Conservation (phyloP, 2,329 filamentous ascomycete genomes). For the Rhynchosporium agropyri region DNA sequence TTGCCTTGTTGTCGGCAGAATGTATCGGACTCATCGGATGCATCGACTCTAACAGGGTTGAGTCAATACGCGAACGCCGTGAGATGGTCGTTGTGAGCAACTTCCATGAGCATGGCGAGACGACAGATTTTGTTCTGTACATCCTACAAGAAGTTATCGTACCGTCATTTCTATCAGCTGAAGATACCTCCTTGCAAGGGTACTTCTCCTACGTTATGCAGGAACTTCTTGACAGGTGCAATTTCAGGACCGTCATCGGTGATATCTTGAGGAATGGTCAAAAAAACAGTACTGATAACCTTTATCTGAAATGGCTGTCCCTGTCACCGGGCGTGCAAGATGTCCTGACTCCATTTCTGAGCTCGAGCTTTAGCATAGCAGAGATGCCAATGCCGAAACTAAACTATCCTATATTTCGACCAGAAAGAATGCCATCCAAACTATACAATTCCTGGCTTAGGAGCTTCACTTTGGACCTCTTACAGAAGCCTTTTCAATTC, state of each 20-base stretch:
- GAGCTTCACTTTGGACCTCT: slow-evolving; percentile 76
- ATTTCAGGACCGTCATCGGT: slow-evolving; percentile 61
- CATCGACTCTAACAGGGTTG: slow-evolving; percentile 86
- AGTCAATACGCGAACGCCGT: slow-evolving; percentile 74
- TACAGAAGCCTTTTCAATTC: slow-evolving; percentile 77
- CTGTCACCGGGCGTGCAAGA: slow-evolving; percentile 79
- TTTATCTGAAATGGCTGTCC: slow-evolving; percentile 74
- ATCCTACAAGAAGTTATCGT: slow-evolving; percentile 86
- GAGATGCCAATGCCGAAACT: slow-evolving; percentile 56
- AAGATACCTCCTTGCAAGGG: slow-evolving; percentile 83
- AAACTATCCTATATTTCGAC: slow-evolving; percentile 72
- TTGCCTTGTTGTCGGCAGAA: slow-evolving; percentile 74
- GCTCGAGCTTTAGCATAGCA: slow-evolving; percentile 77
- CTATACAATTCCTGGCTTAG: slow-evolving; percentile 82
- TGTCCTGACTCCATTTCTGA: slow-evolving; percentile 84
- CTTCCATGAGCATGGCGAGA: slow-evolving; percentile 77
- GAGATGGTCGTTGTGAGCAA: slow-evolving; percentile 89
- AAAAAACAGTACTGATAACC: slow-evolving; percentile 53
- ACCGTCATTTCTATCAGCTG: slow-evolving; percentile 87
- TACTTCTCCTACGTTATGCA: slow-evolving; percentile 96
- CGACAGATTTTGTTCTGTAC: slow-evolving; percentile 82
- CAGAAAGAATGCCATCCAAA: slow-evolving; percentile 54
- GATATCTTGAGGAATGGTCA: slow-evolving; percentile 40
- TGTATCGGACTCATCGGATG: slow-evolving; percentile 90
- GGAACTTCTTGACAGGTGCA: slow-evolving; percentile 77